phyloP scores from a whole-genome alignment of 352 stramenopile species.

The Phytophthora crassamura region DNA sequence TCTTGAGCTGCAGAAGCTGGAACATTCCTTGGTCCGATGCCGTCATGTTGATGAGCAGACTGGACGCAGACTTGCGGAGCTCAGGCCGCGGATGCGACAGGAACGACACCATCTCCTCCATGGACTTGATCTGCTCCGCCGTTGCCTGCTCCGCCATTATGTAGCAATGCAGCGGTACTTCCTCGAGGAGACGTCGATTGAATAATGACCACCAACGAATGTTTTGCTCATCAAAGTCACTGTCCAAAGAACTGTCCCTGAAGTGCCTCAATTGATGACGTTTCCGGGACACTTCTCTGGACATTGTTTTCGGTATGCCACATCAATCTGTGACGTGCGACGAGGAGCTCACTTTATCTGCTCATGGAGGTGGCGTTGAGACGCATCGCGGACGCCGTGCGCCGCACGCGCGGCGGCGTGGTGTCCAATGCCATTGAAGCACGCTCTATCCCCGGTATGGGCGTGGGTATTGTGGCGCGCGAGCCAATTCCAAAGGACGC shows the following conservation, averaged over 20 bases:
- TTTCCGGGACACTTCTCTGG: slow-evolving; percentile 2
- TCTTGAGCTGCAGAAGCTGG: slow-evolving; percentile 76
- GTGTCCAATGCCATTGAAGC: slow-evolving; percentile 66
- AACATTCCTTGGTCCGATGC: slow-evolving; percentile 82
- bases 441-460: slow-evolving; percentile 56
- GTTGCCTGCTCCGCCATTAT: slow-evolving; percentile 52
- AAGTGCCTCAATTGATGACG: not conserved
- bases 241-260: slow-evolving; percentile 23
- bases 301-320: slow-evolving; percentile 15
- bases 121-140: slow-evolving; percentile 68
- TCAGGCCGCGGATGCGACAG: slow-evolving; percentile 83
- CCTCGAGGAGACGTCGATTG: slow-evolving; percentile 5
- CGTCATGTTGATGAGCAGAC: slow-evolving; percentile 83
- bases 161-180: not conserved
- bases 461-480: slow-evolving; percentile 64
- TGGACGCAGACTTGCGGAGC: slow-evolving; percentile 86
- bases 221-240: slow-evolving; percentile 20
- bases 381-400: slow-evolving; percentile 59
- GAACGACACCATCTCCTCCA: slow-evolving; percentile 87
- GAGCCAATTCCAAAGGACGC: slow-evolving; percentile 62
- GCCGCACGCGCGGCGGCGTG: slow-evolving; percentile 56
- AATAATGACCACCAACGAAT: slow-evolving; percentile 40
- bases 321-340: slow-evolving; percentile 26
- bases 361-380: slow-evolving; percentile 49
- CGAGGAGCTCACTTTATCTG: not conserved